phyloP scores from a whole-genome alignment of 441 rosid genomes.

The Populus hybrid region DNA sequence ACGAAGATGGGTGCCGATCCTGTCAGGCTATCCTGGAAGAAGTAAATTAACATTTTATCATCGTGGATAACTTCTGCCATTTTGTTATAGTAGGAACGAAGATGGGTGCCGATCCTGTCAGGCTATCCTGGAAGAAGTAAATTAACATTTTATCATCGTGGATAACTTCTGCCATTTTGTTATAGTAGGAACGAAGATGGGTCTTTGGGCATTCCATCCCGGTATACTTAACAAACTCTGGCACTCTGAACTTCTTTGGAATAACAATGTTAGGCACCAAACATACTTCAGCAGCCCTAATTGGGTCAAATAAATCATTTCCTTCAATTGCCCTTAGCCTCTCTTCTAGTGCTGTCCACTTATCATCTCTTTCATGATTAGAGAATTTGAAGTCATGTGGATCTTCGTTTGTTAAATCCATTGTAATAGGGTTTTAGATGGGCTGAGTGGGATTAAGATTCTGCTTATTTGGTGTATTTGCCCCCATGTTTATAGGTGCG shows the following conservation, averaged over 20 bases:
- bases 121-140: too few relatives aligned
- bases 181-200: too few relatives aligned
- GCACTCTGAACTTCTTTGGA: fast-evolving
- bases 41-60: too few relatives aligned
- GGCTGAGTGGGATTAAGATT: fast-evolving
- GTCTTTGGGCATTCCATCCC: neutral
- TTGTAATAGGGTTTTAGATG: too few relatives aligned
- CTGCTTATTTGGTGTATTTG: neutral
- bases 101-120: too few relatives aligned
- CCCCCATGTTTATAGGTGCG: fast-evolving
- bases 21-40: too few relatives aligned
- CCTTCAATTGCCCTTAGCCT: neutral
- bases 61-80: too few relatives aligned
- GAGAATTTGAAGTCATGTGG: neutral
- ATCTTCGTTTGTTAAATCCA: neutral
- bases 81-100: too few relatives aligned
- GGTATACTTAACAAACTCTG: neutral
- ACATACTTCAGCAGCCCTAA: neutral
- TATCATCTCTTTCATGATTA: neutral
- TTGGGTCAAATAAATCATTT: neutral
- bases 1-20: too few relatives aligned
- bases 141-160: too few relatives aligned
- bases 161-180: too few relatives aligned
- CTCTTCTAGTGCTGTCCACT: neutral
- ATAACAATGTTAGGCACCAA: neutral